Percentiles rank a stretch among this genome's conserved stretches.
Evolutionary conservation across 306 rosid genomes (phyloP).

Genomic region (Fragaria ananassa): DNA sequence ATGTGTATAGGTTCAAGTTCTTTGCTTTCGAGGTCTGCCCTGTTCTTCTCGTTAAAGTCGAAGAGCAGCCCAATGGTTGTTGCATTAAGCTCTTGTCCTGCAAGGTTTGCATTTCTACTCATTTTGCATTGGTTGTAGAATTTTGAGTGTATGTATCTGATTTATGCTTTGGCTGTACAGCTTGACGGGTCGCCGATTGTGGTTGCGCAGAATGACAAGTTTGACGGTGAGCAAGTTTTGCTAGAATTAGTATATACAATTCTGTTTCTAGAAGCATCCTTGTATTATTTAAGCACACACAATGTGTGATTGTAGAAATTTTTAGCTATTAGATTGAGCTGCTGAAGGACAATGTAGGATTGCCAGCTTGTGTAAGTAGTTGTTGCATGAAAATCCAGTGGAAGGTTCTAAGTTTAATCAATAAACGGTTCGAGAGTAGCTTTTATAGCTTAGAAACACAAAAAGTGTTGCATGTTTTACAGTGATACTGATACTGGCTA

Average conservation of each 20-base stretch:
- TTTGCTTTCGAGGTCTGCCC: constrained; percentile 87
- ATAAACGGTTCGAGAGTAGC: not conserved
- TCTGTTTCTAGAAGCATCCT: not conserved
- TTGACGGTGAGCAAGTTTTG: constrained; percentile 54
- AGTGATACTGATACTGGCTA: not conserved
- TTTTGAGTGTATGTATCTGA: constrained; percentile 7
- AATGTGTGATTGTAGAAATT: not conserved
- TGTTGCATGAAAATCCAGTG: not conserved
- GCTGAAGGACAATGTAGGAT: not conserved
- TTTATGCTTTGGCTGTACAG: constrained; percentile 40
- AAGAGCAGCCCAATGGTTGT: constrained; percentile 76
- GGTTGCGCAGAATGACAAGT: constrained; percentile 86
- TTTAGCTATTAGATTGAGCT: not conserved
- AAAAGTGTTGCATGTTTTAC: not conserved
- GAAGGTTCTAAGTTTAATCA: not conserved
- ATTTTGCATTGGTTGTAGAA: not conserved
- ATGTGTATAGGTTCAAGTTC: constrained; percentile 75
- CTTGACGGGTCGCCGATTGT: constrained; percentile 86
- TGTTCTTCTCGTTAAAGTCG: constrained; percentile 79
- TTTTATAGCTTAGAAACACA: not conserved
- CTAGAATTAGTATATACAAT: not conserved
- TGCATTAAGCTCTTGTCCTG: constrained; percentile 89
- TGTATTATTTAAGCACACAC: not conserved
- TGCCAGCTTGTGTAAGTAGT: not conserved
- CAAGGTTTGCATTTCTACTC: constrained; percentile 40